Base-by-base conservation (phyloP, 371 early-diverging fungal species). In the Dichotomocladium elegans region DNA sequence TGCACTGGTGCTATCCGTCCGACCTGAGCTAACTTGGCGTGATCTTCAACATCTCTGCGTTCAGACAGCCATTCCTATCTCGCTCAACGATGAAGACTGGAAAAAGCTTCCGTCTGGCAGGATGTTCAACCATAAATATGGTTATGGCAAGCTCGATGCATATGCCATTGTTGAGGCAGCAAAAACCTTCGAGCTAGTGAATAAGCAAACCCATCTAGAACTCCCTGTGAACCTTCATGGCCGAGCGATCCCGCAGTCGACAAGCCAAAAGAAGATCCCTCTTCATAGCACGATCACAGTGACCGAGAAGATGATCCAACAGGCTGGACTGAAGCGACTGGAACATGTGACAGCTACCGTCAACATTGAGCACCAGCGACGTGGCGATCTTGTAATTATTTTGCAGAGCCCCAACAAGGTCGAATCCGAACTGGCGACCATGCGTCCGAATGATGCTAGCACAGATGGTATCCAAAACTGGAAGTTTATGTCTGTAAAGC, bases 401-500 rank as follows among this genome's bases (percentile, higher is more conserved):
- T 70, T 98, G 34, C 77, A 72, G 17, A 88, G 89, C 28, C 98
- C 98, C 0, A 50, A 70, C 19, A 70, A 77, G 2, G 67, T 89
- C 12, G 72, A 72, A 24, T 88, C 90, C 14, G 61, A 83, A 41
- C 64, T 98, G 42, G 90, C 86, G 0, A 80, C 85, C 0, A 57
- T 74, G 27, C 70, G 99, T 10, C 74, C 61, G 8, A 54, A 53
- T 26, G 99, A 98, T 61, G 58, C 44, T 15, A 77, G 79, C 64
- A 52, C 57, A 4, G 64, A 62, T n/a, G 99, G 99, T 8, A 89
- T 93, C 33, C n/a, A 33, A 14, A 79, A 89, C 57, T 97, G 98
- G 97, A 94, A 91, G n/a, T 90, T 96, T 49, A 94, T 94, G 93
- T 83, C 83, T 33, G 94, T 97, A 27, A 92, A 89, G 72, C 96